A percentile compares a stretch with the other conserved stretches of the same genome.
phyloP scores from a whole-genome alignment of 2,329 filamentous ascomycete genomes.

The Neonectria neomacrospora region DNA sequence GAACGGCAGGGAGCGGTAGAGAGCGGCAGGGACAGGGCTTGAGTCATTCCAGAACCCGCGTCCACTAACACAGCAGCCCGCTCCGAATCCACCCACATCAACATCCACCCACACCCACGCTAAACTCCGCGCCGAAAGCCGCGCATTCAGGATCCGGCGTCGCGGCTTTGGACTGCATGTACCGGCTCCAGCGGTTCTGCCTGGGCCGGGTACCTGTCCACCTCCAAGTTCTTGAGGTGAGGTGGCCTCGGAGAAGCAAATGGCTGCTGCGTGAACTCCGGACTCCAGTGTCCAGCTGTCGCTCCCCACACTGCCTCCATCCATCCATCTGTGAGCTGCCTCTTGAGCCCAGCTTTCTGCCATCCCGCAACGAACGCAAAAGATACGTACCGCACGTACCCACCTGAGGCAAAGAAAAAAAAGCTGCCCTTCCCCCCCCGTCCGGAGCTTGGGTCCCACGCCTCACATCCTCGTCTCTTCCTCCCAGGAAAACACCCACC shows the following conservation, averaged over 20 bases:
- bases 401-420: constrained; percentile 46
- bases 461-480: constrained; percentile 39
- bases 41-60: constrained; percentile 44
- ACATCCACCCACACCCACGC: constrained; percentile 33
- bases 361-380: neutral
- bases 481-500: constrained; percentile 31
- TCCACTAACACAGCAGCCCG: constrained; percentile 28
- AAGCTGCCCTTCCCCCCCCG: constrained; percentile 45
- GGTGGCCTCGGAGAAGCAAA: constrained; percentile 10
- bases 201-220: neutral
- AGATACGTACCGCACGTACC: constrained; percentile 34
- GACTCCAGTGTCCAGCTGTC: constrained; percentile 10
- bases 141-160: constrained; percentile 8
- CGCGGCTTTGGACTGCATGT: constrained; percentile 12
- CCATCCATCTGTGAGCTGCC: constrained; percentile 32
- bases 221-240: neutral
- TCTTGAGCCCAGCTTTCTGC: constrained; percentile 28
- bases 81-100: constrained; percentile 33
- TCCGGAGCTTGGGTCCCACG: constrained; percentile 36
- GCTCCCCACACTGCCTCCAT: constrained; percentile 16
- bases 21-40: constrained; percentile 30
- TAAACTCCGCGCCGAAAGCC: constrained; percentile 31
- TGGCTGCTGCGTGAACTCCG: constrained; percentile 2
- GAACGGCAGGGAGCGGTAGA: constrained; percentile 17
- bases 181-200: constrained; percentile 15